Conservation (phyloP, 2,329 filamentous ascomycete species). For the Emmonsiellopsis sp. region DNA sequence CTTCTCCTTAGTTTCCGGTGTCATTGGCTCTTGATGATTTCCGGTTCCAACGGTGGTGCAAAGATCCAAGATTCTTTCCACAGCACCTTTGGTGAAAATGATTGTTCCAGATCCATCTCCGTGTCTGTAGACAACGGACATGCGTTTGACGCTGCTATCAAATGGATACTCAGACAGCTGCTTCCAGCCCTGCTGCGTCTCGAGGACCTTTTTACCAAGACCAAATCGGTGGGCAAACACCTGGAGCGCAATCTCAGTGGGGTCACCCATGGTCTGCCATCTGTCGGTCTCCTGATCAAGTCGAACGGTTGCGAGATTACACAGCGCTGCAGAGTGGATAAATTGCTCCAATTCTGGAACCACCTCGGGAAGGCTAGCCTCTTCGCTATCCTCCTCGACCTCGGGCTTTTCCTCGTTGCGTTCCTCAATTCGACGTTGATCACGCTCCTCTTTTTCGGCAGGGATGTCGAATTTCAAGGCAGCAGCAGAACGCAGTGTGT, state of each 20-base stretch:
- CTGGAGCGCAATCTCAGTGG: slow-evolving; percentile 58
- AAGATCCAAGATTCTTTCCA: slow-evolving; percentile 30
- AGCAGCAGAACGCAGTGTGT: slow-evolving; percentile 51
- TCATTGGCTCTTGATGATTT: slow-evolving; percentile 31
- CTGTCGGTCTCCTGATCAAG: slow-evolving; percentile 30
- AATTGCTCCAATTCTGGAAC: slow-evolving; percentile 41
- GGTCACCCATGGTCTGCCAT: slow-evolving; percentile 53
- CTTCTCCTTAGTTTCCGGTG: slow-evolving; percentile 30
- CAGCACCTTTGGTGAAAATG: slow-evolving; percentile 35
- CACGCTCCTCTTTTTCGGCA: slow-evolving; percentile 32
- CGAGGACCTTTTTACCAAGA: slow-evolving; percentile 36
- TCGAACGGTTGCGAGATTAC: slow-evolving; percentile 44
- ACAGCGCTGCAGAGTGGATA: slow-evolving; percentile 45
- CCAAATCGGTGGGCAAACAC: slow-evolving; percentile 55
- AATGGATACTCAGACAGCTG: slow-evolving; percentile 55
- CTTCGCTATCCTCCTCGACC: slow-evolving; percentile 11
- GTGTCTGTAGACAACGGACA: slow-evolving; percentile 51
- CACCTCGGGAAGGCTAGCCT: slow-evolving; percentile 25
- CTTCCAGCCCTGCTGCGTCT: slow-evolving; percentile 36
- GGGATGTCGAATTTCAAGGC: slow-evolving; percentile 56
- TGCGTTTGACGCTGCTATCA: slow-evolving; percentile 55
- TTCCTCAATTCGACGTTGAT: slow-evolving; percentile 18
- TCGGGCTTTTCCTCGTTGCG: slow-evolving; percentile 15
- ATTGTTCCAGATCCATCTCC: slow-evolving; percentile 23
- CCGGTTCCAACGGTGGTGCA: slow-evolving; percentile 40